A percentile compares a stretch with the other conserved stretches of the same genome.
phyloP scores from a whole-genome alignment of 2,329 filamentous ascomycete genomes.

The Beauveria scarabaeidicola region DNA sequence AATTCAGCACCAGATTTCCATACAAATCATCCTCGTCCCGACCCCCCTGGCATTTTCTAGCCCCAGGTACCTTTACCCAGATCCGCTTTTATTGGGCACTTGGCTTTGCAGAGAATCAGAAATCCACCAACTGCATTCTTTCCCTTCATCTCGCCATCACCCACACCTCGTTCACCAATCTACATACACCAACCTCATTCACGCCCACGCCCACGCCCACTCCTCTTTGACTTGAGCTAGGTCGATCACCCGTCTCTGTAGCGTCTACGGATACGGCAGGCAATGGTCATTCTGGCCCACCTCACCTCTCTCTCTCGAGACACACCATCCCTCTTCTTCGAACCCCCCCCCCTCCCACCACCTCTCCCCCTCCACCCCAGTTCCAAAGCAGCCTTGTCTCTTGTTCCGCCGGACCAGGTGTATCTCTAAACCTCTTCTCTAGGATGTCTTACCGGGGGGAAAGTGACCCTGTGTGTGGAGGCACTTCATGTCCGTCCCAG shows the following conservation, averaged over 20 bases:
- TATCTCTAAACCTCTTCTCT: not conserved
- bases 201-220: too few species aligned
- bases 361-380: not conserved
- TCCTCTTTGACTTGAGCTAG: too few species aligned
- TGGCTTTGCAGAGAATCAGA: not conserved
- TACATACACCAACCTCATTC: too few species aligned
- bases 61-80: not conserved
- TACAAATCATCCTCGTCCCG: not conserved
- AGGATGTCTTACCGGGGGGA: constrained; percentile 1
- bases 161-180: too few species aligned
- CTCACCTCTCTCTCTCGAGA: not conserved
- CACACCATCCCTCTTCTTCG: not conserved
- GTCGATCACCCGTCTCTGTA: too few species aligned
- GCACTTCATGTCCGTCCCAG: constrained; percentile 1
- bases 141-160: not conserved
- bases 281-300: too few species aligned
- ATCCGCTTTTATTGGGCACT: not conserved
- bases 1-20: not conserved
- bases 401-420: constrained; percentile 2
- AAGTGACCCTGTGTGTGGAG: not conserved
- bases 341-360: not conserved
- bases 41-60: not conserved
- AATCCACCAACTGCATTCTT: constrained; percentile 3
- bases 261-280: too few species aligned
- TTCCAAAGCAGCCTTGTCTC: constrained; percentile 4